Base-by-base conservation (phyloP, 208 protist genomes). In the Acanthamoeba royreba region DNA sequence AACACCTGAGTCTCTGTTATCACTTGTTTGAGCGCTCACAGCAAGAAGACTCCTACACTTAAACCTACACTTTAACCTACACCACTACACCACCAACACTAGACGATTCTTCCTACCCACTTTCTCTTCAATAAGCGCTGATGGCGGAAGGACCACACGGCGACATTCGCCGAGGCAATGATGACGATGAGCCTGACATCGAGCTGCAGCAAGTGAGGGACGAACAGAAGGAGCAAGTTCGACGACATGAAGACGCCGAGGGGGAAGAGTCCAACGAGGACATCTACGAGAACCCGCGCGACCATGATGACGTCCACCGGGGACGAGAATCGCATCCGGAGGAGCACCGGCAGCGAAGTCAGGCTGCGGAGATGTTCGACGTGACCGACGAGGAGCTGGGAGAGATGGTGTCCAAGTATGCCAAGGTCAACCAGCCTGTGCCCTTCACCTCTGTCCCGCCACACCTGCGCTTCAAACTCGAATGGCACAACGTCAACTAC, bases 401-500 rank as follows among this genome's bases (percentile, higher is more conserved):
- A 19, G 74, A 85, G 0, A 0, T 85, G 5, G 74, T 85, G 74
- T 85, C 72, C 72, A 85, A 85, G 74, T 93, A 93, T 40, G 88
- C 88, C 17, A 55, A 38, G 35, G 47, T 93, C 43, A 22, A 93
- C 63, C 88, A 93, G 88, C 15, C 40, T 13, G 43, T 53, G 35
- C 58, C 88, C 7, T 93, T 93, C 88, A 66, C 63, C 40, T 13
- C 25, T 31, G 63, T 45, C 33, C 4, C 58, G 7, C 88, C 88
- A 7, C 77, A 83, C 35, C 33, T 61, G 46, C 40, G 47, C 5
- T 42, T 81, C 88, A 83, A 28, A 40, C 88, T 93, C 1, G 88
- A 93, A 63, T 93, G 88, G 88, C 31, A 83, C 25, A 31, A 93
- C 88, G 15, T 93, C 55, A 81, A 93, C 61, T 93, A 93, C 69